Base-by-base conservation (phyloP, 2,329 filamentous ascomycete genomes). In the Trichoderma sp. region DNA sequence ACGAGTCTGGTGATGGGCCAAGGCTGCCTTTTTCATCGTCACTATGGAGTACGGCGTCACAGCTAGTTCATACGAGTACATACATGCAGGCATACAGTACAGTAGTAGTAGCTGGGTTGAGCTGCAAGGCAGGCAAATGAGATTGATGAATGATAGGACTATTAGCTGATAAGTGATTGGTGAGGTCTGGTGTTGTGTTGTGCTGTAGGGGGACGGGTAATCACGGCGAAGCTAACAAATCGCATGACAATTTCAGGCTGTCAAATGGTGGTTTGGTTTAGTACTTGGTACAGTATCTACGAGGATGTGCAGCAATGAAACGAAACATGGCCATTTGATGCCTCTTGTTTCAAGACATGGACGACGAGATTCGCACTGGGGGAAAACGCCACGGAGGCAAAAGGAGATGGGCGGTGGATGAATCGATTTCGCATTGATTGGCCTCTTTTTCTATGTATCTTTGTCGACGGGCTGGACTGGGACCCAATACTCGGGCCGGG, bases 301-400 rank as follows among this genome's bases (percentile, higher is more conserved):
- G 34, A 15, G 34, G 34, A 36, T 36, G 34, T 36, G 12, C 34
- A 36, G 34, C 26, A 1, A 43, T 11, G 59, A 43, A 30, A 47
- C 36, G 26, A 47, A 28, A 30, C 61, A 32, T 30, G 36, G 20
- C 43, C 61, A 30, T 53, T 23, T 53, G 20, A 20, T 23, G 47
- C 20, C 47, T 13, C 9, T 23, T 53, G 47, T 53, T 53, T 23
- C 47, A 20, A 53, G 20, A 12, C 11, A 13, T 23, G n/a, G n/a
- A 20, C 11, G 32, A 26, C 34, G 32, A 59, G 65, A 59, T 59
- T 58, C 34, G 53, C 65, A 28, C 13, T 26, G 17, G 47, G 17
- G 34, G 15, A 15, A 43, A 17, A 20, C 57, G 65, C 65, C 65
- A 68, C 53, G 15, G 65, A 43, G 65, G 65, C 65, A n/a, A 68